phyloP scores from a whole-genome alignment of 2,329 filamentous ascomycete genomes.

The Sporothrix euskadiensis region DNA sequence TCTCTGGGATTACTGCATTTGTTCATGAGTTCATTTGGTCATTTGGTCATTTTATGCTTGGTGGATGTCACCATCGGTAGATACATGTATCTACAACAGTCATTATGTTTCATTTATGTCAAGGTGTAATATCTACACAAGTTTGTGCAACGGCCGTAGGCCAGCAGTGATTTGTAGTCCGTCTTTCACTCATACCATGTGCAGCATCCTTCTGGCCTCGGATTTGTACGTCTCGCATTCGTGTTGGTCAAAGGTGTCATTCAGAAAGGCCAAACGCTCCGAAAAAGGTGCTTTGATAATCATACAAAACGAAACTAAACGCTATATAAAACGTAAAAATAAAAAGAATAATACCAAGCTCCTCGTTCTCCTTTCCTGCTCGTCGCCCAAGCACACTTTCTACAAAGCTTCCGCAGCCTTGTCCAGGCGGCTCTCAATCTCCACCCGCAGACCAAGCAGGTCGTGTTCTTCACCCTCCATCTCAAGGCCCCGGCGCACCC shows the following conservation, averaged over 20 bases:
- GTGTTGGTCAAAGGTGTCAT: background rate
- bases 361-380: background rate
- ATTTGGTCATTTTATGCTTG: background rate
- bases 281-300: background rate
- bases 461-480: constrained; percentile 73
- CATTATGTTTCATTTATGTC: background rate
- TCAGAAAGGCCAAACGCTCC: background rate
- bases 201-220: background rate
- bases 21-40: background rate
- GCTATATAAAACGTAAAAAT: background rate
- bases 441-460: constrained; percentile 63
- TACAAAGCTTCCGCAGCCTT: constrained; percentile 25
- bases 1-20: constrained; percentile 9
- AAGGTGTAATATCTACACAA: background rate
- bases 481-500: constrained; percentile 76
- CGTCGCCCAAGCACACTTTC: background rate
- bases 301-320: background rate
- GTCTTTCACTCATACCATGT: background rate
- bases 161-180: background rate
- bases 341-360: background rate
- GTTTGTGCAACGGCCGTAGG: background rate
- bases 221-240: background rate
- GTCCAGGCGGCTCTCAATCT: constrained; percentile 52
- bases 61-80: background rate
- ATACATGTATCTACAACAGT: background rate